These are phyloP conservation scores for Eugenia klotzschiana DNA, from an alignment of 441 rosid species.

Conservation along the genomic window DNA sequence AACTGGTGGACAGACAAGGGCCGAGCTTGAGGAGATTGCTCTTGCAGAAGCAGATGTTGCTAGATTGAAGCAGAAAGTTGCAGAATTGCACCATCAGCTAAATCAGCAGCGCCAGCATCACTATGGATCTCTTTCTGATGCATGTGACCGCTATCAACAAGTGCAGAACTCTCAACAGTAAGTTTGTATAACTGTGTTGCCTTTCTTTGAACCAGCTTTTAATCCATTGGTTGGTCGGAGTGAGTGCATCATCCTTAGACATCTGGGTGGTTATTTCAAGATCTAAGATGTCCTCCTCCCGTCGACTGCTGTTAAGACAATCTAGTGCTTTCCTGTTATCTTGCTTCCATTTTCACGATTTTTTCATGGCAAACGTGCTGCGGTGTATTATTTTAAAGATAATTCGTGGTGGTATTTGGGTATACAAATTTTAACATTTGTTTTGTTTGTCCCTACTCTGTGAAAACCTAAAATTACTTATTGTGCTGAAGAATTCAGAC, in stretches of 20 bases:
- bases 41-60: constrained; percentile 98
- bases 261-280: neutral
- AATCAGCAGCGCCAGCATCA: constrained; percentile 90
- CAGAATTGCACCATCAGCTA: constrained; percentile 94
- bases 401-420: neutral
- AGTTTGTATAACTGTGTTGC: constrained; percentile 18
- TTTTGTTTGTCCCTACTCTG: neutral
- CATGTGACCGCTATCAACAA: constrained; percentile 65
- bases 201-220: neutral
- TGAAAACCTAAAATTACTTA: neutral
- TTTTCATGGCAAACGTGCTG: neutral
- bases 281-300: neutral
- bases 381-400: neutral
- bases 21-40: constrained; percentile 98
- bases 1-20: constrained; percentile 67
- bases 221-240: neutral
- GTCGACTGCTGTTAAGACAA: neutral
- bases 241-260: neutral
- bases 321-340: neutral
- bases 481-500: neutral
- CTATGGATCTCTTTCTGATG: constrained; percentile 63
- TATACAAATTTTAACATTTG: neutral
- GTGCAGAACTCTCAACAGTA: constrained; percentile 73
- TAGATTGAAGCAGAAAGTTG: constrained; percentile 92
- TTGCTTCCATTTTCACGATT: neutral